Base-by-base conservation (phyloP, 768 basidiomycete species). In the Gloeophyllum trabeum region DNA sequence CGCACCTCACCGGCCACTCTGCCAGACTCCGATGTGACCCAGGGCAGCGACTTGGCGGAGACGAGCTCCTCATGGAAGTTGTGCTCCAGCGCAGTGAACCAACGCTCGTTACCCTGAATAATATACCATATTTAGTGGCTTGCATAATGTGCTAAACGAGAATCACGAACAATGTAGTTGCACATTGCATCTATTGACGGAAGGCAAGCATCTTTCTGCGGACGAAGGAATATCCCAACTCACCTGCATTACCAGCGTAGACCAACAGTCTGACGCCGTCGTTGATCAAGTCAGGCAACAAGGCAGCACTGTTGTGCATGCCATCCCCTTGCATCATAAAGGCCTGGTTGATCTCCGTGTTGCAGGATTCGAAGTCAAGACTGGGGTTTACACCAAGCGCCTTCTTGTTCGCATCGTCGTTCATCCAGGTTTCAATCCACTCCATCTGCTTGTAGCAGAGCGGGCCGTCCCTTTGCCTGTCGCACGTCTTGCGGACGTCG, bases 351-450 rank as follows among this genome's bases (percentile, higher is more conserved):
- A 96, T 75, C 39, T 81, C 64, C 71, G 70, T 72, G 51, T 80
- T 89, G 61, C 88, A 90, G n/a, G 71, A 71, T 46, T 72, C 65
- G 54, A 89, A 91, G 1, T 66, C 63, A 39, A 62, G 58, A 3
- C 67, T 58, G 1, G 75, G 70, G 49, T 79, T 67, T 13, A 76
- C 88, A 37, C 91, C 90, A 22, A 93, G 71, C 5, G 76, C 75
- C n/a, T 70, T 72, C 66, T 94, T 94, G 58, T 79, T 66, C 43
- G 71, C 70, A 4, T 80, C 71, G 40, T 75, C 62, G 57, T 97
- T 96, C 72, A 97, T 68, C 73, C 81, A 97, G 1, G 67, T 73
- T 51, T 96, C 93, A 54, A 96, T 78, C 86, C 87, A 96, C 14
- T 59, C 52, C 73, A 96, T 79, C 63, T 94, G 70, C 44, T 58